Evolutionary conservation across 129 eudicot species (phyloP), one percentile per base, ranked within the genome.

Genomic region (Ambrosia artemisiifolia): DNA sequence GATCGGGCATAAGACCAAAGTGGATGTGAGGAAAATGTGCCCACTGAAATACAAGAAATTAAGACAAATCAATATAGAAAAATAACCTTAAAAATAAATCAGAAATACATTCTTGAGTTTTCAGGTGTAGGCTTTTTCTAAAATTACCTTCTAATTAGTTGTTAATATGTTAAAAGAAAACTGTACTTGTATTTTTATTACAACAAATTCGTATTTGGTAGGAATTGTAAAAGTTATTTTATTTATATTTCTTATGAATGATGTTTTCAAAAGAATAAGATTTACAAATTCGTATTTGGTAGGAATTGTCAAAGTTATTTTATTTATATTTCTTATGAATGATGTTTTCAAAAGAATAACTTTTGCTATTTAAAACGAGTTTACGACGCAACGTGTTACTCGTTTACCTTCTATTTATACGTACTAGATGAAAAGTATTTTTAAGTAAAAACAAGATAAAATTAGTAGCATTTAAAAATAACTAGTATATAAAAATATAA

Each of bases 1-100:
- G 95, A 74, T 95, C 99, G 71, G 96, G 99, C 96, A 84, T 84
- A 36, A 95, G 97, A 72, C 99, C 99, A 83, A 95, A 95, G 79
- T 95, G 96, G 85, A 95, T 91, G 84, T 95, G 97, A 72, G 99
- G 99, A 49, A 88, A 95, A 83, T 95, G 99, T 88, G 99, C 99
- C 99, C 99, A 95, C 99, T 95, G 70, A n/a, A 38, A 75, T 59
- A 59, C 4, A 13, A 30, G 13, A 59, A 72, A 59, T 32, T 32
- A 79, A 77, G 38, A 59, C 4, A 59, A 32, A 12, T 32, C 4
- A 59, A 56, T 18, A 56, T 18, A 28, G 70, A 11, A 20, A 10
- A 16, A 51, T 16, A 42, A 33, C 5, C 65, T 74, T 30, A 57
- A 30, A 68, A 56, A 2, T 10, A n/a, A 56, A 24, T 20, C 35